A percentile compares a stretch with the other conserved stretches of the same genome.
These are phyloP conservation scores for Hylodesmum podocarpum DNA, from an alignment of 306 rosid species.

Conservation along the genomic window DNA sequence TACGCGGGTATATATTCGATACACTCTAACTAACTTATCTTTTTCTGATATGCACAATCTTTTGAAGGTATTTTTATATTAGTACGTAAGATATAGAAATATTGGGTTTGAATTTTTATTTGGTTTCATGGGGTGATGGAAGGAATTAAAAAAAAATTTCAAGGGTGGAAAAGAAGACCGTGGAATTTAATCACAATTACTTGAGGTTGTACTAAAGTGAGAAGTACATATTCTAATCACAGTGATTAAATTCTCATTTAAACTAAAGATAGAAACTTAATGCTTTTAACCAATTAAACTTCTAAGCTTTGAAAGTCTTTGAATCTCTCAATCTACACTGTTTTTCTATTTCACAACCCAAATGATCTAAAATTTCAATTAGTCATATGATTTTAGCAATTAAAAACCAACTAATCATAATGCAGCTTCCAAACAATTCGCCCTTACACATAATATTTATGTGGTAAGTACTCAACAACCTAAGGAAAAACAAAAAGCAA, in stretches of 20 bases:
- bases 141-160: not conserved
- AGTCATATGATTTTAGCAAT: too few relatives aligned
- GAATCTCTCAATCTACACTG: too few relatives aligned
- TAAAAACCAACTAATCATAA: too few relatives aligned
- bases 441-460: too few relatives aligned
- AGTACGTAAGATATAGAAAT: not conserved
- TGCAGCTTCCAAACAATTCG: too few relatives aligned
- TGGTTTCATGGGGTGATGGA: not conserved
- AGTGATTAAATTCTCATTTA: not conserved
- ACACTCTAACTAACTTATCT: not conserved
- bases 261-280: too few relatives aligned
- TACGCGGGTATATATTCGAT: not conserved
- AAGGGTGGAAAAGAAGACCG: not conserved
- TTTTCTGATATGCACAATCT: not conserved
- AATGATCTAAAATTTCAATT: too few relatives aligned
- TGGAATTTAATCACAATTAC: not conserved
- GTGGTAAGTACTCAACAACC: too few relatives aligned
- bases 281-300: not conserved
- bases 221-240: not conserved
- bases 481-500: too few relatives aligned
- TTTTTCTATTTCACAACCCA: too few relatives aligned
- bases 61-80: not conserved
- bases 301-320: too few relatives aligned
- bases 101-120: not conserved
- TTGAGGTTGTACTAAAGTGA: not conserved